These are phyloP conservation scores for Phoma herbarum DNA, from an alignment of 2,329 filamentous ascomycete species.

Conservation along the genomic window DNA sequence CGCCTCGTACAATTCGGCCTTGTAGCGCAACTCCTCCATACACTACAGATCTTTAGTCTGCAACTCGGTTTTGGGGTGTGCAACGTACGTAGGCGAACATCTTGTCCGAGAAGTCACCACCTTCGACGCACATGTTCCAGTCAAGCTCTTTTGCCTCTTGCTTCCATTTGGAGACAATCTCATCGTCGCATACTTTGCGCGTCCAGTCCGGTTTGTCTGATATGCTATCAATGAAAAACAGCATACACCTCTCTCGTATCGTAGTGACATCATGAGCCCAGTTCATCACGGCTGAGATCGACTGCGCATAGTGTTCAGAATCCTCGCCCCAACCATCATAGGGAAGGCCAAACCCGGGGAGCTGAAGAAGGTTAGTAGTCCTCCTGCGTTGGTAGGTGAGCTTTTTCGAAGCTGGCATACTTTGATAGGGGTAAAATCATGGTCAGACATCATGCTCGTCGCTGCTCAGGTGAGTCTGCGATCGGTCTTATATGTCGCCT, in stretches of 20 bases:
- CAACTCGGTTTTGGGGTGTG: background rate
- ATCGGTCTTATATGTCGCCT: background rate
- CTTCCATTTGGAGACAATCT: constrained; percentile 30
- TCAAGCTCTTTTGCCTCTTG: constrained; percentile 23
- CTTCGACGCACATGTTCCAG: constrained; percentile 6
- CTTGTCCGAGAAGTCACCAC: constrained; percentile 9
- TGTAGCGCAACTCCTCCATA: constrained; percentile 58
- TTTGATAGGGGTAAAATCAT: background rate
- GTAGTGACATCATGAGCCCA: constrained; percentile 26
- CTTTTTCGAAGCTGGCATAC: background rate
- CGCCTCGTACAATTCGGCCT: constrained; percentile 55
- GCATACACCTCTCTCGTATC: constrained; percentile 50
- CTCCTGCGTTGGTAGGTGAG: background rate
- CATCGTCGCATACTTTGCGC: constrained; percentile 49
- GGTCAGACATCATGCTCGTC: background rate
- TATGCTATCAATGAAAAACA: constrained; percentile 49
- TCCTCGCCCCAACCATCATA: constrained; percentile 9
- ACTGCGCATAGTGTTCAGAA: background rate
- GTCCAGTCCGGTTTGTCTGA: constrained; percentile 54
- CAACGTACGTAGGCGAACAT: constrained; percentile 13
- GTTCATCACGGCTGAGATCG: constrained; percentile 10
- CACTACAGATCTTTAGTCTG: constrained; percentile 21
- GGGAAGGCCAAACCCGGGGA: constrained; percentile 12
- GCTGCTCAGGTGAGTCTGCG: background rate
- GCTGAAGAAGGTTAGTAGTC: constrained; percentile 40